Conservation (phyloP, 2,329 filamentous ascomycete species). For the Lasiodiplodia theobromae region DNA sequence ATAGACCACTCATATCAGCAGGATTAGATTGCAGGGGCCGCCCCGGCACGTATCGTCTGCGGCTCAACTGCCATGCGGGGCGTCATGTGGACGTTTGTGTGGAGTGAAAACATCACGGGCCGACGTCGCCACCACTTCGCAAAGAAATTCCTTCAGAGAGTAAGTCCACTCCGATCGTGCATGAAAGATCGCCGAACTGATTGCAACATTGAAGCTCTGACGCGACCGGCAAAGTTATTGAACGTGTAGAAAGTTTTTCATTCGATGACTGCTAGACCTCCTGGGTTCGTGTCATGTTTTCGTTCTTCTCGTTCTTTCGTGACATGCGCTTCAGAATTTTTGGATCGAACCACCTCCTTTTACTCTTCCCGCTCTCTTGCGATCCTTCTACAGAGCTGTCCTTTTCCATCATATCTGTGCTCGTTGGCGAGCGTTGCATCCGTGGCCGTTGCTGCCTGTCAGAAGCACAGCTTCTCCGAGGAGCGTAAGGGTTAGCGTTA, state of each 20-base stretch:
- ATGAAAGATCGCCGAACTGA: background rate
- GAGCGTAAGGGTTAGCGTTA: background rate
- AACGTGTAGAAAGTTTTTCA: background rate
- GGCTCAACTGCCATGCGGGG: background rate
- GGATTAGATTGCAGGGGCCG: background rate
- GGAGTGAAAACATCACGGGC: background rate
- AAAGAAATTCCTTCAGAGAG: background rate
- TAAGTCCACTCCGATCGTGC: background rate
- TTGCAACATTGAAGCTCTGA: background rate
- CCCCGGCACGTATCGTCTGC: background rate
- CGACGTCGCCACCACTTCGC: background rate
- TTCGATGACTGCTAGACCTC: constrained; percentile 17
- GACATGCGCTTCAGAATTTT: constrained; percentile 15
- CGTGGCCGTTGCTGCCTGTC: background rate
- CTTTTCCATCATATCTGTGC: constrained; percentile 2
- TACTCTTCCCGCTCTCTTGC: background rate
- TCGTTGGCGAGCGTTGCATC: constrained; percentile 8
- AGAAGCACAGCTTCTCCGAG: background rate
- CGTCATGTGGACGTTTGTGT: background rate
- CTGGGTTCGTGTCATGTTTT: background rate
- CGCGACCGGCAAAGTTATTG: background rate
- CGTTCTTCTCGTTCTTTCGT: constrained; percentile 10
- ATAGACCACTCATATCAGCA: constrained; percentile 3
- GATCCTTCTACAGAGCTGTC: background rate
- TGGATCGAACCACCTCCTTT: constrained; percentile 1